phyloP scores from a whole-genome alignment of 306 rosid genomes.

The Fagus sylvatica region DNA sequence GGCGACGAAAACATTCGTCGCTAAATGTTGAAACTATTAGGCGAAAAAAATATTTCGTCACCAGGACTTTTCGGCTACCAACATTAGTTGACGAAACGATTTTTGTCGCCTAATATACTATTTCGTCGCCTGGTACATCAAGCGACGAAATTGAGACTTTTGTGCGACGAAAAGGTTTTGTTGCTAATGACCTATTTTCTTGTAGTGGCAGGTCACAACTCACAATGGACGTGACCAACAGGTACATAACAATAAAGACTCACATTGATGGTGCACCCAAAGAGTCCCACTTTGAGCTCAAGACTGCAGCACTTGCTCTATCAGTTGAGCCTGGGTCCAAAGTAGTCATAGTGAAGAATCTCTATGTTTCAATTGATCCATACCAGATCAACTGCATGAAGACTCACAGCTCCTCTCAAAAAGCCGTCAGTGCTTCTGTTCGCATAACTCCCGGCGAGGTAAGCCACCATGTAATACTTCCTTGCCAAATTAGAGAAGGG shows the following conservation, averaged over 20 bases:
- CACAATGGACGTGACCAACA: conserved; percentile 61
- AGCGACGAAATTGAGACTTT: too few species aligned
- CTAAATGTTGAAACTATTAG: too few species aligned
- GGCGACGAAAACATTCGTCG: too few species aligned
- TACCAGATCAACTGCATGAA: conserved; percentile 71
- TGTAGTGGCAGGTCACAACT: not conserved
- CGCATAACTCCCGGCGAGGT: conserved; percentile 51
- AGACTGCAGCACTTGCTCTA: conserved; percentile 28
- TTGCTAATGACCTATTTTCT: too few species aligned
- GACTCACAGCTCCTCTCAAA: conserved; percentile 40
- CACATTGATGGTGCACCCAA: conserved; percentile 48
- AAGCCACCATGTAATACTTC: not conserved
- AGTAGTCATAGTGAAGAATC: conserved; percentile 54
- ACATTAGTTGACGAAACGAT: too few species aligned
- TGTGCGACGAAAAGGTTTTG: too few species aligned
- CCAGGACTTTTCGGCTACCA: too few species aligned
- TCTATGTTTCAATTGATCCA: conserved; percentile 65
- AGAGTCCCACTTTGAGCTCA: conserved; percentile 57
- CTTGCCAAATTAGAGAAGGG: too few species aligned
- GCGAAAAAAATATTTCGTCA: too few species aligned
- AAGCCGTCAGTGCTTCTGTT: conserved; percentile 22
- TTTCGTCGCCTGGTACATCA: too few species aligned
- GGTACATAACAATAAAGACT: conserved; percentile 34
- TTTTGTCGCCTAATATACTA: too few species aligned
- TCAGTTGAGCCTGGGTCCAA: conserved; percentile 41